A percentile compares a stretch with the other conserved stretches of the same genome.
Conservation (phyloP, 2,329 filamentous ascomycete species). For the Teratosphaeriaceae sp. region DNA sequence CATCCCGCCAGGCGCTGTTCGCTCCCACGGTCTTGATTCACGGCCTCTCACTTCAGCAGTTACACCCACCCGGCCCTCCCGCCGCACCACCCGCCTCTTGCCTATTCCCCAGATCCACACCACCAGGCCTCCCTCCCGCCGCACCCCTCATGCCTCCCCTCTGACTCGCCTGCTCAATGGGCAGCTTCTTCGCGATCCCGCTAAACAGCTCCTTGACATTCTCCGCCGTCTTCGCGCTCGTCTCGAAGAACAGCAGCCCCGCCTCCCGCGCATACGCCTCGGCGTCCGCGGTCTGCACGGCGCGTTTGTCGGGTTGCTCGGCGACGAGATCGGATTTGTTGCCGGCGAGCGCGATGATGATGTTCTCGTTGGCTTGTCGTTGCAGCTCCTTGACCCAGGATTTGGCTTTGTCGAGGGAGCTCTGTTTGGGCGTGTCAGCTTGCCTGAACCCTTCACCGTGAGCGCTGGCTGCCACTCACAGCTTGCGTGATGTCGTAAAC, state of each 20-base stretch:
- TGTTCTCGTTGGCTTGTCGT: conserved; percentile 98
- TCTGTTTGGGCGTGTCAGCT: conserved; percentile 47
- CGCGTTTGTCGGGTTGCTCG: conserved; percentile 92
- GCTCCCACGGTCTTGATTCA: too few relatives aligned
- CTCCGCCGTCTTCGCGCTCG: conserved; percentile 93
- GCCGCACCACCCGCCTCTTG: conserved; percentile 53
- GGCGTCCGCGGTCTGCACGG: conserved; percentile 80
- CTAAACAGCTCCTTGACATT: conserved; percentile 96
- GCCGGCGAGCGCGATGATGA: conserved; percentile 94
- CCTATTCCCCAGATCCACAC: conserved; percentile 61
- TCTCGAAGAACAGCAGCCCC: conserved; percentile 95
- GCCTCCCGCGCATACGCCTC: conserved; percentile 93
- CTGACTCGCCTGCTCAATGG: conserved; percentile 91
- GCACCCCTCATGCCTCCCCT: conserved; percentile 64
- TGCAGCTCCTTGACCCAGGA: conserved; percentile 99
- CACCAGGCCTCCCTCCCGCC: conserved; percentile 49
- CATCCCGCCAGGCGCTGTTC: too few relatives aligned
- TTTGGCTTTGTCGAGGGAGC: conserved; percentile 97
- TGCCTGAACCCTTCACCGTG: too few relatives aligned
- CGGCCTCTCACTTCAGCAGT: too few relatives aligned
- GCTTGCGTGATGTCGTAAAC: conserved; percentile 99
- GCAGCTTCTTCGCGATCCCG: conserved; percentile 94
- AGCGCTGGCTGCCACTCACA: conserved; percentile 60
- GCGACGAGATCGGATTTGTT: conserved; percentile 97
- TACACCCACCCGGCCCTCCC: conserved; percentile 52